phyloP scores from a whole-genome alignment of 345 rosid species.

The Syzygium grande region DNA sequence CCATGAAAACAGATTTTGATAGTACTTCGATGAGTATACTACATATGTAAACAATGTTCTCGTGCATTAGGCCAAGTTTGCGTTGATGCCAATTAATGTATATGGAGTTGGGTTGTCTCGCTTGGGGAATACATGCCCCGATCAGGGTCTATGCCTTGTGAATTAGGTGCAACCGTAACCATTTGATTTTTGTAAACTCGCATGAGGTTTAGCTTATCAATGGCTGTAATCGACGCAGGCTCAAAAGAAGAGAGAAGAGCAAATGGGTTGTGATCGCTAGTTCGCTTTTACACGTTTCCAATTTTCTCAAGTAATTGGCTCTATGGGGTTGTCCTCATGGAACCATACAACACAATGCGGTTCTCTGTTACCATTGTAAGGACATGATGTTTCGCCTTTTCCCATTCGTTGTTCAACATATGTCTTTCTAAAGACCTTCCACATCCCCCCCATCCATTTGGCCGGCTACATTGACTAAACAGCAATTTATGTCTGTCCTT shows the following conservation, averaged over 20 bases:
- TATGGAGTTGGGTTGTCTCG: background rate
- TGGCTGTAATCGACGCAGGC: background rate
- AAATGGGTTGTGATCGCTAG: background rate
- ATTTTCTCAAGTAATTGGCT: background rate
- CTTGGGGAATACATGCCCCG: background rate
- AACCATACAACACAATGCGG: background rate
- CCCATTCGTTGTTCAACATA: background rate
- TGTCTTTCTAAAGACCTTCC: background rate
- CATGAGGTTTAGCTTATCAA: background rate
- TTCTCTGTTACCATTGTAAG: background rate
- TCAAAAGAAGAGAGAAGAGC: background rate
- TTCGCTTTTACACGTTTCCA: background rate
- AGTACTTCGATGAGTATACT: no score
- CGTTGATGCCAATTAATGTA: background rate
- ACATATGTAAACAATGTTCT: background rate
- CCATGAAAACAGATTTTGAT: background rate
- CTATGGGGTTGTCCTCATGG: background rate
- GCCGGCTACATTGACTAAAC: background rate
- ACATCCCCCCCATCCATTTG: background rate
- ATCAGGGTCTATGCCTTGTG: background rate
- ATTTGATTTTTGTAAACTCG: background rate
- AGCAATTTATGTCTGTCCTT: background rate
- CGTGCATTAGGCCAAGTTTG: background rate
- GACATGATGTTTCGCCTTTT: background rate
- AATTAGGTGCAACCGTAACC: background rate